Evolutionary conservation across 495 filamentous ascomycete species (phyloP), one percentile per base, ranked within the genome.

Genomic region (Daldinia decipiens): DNA sequence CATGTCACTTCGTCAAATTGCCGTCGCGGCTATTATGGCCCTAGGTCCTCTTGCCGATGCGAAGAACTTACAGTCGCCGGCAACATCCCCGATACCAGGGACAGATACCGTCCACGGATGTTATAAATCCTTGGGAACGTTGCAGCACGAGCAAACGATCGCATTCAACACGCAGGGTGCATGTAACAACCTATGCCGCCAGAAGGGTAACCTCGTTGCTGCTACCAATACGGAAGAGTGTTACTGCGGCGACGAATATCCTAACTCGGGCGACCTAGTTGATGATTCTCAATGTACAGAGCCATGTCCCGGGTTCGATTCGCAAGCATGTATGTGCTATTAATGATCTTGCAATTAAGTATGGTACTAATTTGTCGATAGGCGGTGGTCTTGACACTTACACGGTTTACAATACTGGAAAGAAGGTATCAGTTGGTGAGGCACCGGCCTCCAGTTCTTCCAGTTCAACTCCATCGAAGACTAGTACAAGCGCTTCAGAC

Each of bases 211-310:
- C 15, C 59, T 68, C 15, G 70, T 59, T 0, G 75, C 64, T 21
- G 75, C 75, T 27, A 65, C 75, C 0, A 67, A 76, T 19, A 27
- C 68, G 15, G 31, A 47, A 4, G 74, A 82, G 15, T 93, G 91
- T 76, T 90, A 75, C 59, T 93, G 91, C 73, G 91, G 91, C 39
- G 72, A 85, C 39, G 73, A 75, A 38, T 78, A 90, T 36, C 91
- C 91, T 7, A 81, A 86, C 19, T 70, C 79, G 15, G 59, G 67
- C 5, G 77, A 75, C 50, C 68, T 84, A 64, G 82, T 86, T 3
- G 78, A 82, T 39, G 80, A 88, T 68, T 68, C 65, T 9, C 64
- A 82, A 3, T 93, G 91, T 79, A 83, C 84, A 52, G 79, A 81
- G 27, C 58, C 76, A 1, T 93, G 91, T 75, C 75, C 81, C n/a